These are phyloP conservation scores for Excoecaria agallocha DNA, from an alignment of 345 rosid genomes.

Conservation along the genomic window DNA sequence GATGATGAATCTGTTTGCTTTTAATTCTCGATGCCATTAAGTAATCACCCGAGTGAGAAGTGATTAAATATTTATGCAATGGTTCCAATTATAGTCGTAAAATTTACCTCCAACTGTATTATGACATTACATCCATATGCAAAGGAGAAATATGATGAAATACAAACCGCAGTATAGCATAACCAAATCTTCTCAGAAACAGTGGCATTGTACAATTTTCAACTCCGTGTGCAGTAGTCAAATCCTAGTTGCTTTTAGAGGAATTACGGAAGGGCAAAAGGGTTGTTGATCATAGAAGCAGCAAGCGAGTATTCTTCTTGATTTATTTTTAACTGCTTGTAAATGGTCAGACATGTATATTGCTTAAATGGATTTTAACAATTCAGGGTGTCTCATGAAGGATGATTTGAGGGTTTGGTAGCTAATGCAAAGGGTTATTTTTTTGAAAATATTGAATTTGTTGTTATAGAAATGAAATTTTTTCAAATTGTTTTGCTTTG, in stretches of 20 bases:
- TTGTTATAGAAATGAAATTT: not conserved
- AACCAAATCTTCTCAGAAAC: not conserved
- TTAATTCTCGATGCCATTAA: not conserved
- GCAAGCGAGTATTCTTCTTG: not conserved
- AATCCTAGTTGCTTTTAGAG: not conserved
- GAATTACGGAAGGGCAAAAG: not conserved
- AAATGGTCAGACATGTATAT: not conserved
- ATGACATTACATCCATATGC: not conserved
- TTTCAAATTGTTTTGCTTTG: not conserved
- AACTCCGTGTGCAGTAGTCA: not conserved
- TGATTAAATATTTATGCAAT: not conserved
- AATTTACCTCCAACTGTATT: not conserved
- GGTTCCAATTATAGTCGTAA: not conserved
- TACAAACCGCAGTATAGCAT: not conserved
- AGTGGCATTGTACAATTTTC: not conserved
- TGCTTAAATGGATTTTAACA: not conserved
- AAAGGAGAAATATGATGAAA: constrained; percentile 1
- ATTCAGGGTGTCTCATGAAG: not conserved
- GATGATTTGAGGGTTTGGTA: not conserved
- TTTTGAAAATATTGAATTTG: not conserved
- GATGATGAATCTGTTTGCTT: not conserved
- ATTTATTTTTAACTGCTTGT: not conserved
- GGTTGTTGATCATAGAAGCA: not conserved
- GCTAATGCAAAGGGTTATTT: not conserved
- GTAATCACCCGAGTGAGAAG: not conserved